Conservation (phyloP, 2,329 filamentous ascomycete genomes). For the Corinectria fuckeliana region DNA sequence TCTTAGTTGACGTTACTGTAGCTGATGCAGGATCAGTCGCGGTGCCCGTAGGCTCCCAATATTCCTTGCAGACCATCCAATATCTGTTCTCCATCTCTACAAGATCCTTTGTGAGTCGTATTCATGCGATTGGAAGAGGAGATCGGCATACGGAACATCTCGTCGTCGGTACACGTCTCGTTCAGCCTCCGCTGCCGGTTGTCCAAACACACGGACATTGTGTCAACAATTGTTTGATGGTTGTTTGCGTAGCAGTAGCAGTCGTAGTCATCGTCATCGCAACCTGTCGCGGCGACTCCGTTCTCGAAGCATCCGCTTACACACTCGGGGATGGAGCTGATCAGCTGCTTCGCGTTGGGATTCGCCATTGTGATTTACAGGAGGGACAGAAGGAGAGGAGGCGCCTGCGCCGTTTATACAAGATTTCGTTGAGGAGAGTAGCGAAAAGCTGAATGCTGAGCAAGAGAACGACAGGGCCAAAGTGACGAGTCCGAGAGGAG, state of each 20-base stretch:
- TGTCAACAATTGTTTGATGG: slow-evolving; percentile 35
- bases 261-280: slow-evolving; percentile 29
- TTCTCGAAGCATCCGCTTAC: slow-evolving; percentile 32
- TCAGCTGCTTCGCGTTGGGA: slow-evolving; percentile 26
- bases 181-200: slow-evolving; percentile 26
- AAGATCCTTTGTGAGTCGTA: neutral
- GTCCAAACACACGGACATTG: slow-evolving; percentile 27
- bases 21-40: slow-evolving; percentile 28
- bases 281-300: slow-evolving; percentile 32
- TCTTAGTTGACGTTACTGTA: slow-evolving; percentile 11
- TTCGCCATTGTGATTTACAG: slow-evolving; percentile 25
- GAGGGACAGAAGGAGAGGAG: neutral
- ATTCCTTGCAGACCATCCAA: slow-evolving; percentile 38
- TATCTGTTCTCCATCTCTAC: slow-evolving; percentile 37
- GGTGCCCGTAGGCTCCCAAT: slow-evolving; percentile 35
- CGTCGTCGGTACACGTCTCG: slow-evolving; percentile 27
- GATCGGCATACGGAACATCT: slow-evolving; percentile 30
- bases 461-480: neutral
- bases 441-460: neutral
- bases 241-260: slow-evolving; percentile 36
- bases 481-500: neutral
- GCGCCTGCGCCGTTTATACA: neutral
- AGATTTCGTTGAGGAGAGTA: neutral
- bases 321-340: slow-evolving; percentile 29
- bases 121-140: too few relatives aligned